A percentile compares a stretch with the other conserved stretches of the same genome.
These are phyloP conservation scores for Leccinum rimulosum DNA, from an alignment of 768 basidiomycete genomes.

Conservation along the genomic window DNA sequence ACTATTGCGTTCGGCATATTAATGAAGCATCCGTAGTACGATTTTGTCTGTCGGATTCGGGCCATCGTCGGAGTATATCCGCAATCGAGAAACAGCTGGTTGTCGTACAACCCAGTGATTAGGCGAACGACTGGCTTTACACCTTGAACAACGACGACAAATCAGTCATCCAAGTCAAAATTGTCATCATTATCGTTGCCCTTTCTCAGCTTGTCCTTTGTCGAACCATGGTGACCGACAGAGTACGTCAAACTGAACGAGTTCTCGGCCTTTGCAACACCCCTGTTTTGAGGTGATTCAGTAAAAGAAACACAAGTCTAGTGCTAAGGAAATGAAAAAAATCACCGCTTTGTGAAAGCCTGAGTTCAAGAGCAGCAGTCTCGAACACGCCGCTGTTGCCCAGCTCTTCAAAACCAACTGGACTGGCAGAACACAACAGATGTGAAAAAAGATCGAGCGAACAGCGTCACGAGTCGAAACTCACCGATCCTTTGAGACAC, in stretches of 20 bases:
- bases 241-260: slow-evolving; percentile 29
- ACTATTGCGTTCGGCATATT: too few relatives aligned
- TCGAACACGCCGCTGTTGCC: slow-evolving; percentile 83
- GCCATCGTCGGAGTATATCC: too few relatives aligned
- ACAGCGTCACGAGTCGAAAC: slow-evolving; percentile 20
- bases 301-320: background rate
- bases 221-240: slow-evolving; percentile 28
- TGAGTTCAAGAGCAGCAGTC: slow-evolving; percentile 77
- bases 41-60: too few relatives aligned
- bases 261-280: slow-evolving; percentile 49
- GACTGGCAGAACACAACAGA: slow-evolving; percentile 37
- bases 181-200: slow-evolving; percentile 49
- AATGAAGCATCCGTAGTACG: too few relatives aligned
- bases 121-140: slow-evolving; percentile 91
- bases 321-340: background rate
- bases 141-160: slow-evolving; percentile 28
- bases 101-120: slow-evolving; percentile 91
- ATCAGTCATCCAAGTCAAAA: slow-evolving; percentile 55
- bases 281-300: slow-evolving; percentile 37
- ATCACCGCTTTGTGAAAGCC: slow-evolving; percentile 62
- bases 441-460: slow-evolving; percentile 1
- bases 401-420: slow-evolving; percentile 93
- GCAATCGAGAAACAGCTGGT: slow-evolving; percentile 36
- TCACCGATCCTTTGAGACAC: slow-evolving; percentile 78
- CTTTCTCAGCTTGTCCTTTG: slow-evolving; percentile 35